These are phyloP conservation scores for Apiospora arundinis DNA, from an alignment of 2,329 filamentous ascomycete genomes.

Conservation along the genomic window DNA sequence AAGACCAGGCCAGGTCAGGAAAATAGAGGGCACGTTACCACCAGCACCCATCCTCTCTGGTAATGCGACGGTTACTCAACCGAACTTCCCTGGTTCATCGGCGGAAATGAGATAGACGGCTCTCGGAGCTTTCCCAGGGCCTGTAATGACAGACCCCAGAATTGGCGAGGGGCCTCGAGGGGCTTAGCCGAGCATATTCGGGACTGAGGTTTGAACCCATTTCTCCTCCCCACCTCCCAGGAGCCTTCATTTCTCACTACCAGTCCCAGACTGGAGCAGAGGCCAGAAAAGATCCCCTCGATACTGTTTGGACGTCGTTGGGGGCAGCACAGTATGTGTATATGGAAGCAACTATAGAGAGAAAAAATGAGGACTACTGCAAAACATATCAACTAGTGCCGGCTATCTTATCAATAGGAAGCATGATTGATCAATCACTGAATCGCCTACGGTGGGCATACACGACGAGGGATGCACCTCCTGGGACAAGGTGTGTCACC, in stretches of 20 bases:
- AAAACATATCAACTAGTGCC: slow-evolving; percentile 3
- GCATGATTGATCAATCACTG: slow-evolving; percentile 8
- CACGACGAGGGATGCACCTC: background rate
- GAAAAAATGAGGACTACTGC: background rate
- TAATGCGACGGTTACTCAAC: slow-evolving; percentile 10
- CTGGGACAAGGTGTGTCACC: slow-evolving; percentile 1
- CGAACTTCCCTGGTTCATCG: background rate
- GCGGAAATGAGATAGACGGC: slow-evolving; percentile 9
- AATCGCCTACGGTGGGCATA: background rate
- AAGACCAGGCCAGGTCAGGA: slow-evolving; percentile 4
- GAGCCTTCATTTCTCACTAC: background rate
- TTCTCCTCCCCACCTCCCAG: background rate
- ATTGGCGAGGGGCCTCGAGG: background rate
- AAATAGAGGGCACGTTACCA: slow-evolving; percentile 4
- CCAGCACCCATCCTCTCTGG: background rate
- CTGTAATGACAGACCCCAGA: slow-evolving; percentile 16
- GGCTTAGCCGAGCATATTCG: background rate
- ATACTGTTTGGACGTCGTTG: background rate
- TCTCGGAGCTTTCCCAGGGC: slow-evolving; percentile 11
- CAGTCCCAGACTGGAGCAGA: background rate
- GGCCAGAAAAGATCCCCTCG: background rate
- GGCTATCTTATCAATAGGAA: slow-evolving; percentile 5
- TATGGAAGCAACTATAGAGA: background rate
- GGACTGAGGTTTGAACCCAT: background rate
- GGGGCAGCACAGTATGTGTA: slow-evolving; percentile 5